Base-by-base conservation (phyloP, 805 yeast genomes). In the Kodamaea laetipori region DNA sequence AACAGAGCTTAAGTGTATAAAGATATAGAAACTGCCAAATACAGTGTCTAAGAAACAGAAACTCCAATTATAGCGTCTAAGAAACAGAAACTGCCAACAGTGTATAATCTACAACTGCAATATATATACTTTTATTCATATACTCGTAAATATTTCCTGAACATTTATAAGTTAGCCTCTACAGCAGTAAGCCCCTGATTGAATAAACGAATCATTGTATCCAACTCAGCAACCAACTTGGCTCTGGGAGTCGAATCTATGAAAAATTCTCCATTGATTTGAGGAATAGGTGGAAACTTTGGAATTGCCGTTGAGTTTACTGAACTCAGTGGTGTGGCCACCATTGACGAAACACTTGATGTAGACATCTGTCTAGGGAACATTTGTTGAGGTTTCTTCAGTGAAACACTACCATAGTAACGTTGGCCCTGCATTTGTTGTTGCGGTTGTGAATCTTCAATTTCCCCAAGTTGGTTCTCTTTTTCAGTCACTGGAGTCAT, bases 401-500 rank as follows among this genome's bases (percentile, higher is more conserved):
- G 34, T 15, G 34, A 6, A 15, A 30, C 5, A 13, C 19, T 30
- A 7, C 34, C 34, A 15, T 30, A 30, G 16, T 28, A 12, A 4
- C 34, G 24, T 12, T 34, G 27, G 10, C 11, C 27, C 21, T 30
- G 42, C 3, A 23, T n/a, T n/a, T 31, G 24, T 4, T 27, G 16
- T 6, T 13, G 16, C 21, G 37, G 21, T 21, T n/a, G 17, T 2
- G 34, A 4, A 30, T 30, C 34, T 12, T 34, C 41, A 6, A 30
- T 44, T 4, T 33, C 37, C 8, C 24, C 40, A 31, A 50, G 47
- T n/a, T 23, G 24, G 9, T 27, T 40, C 15, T 70, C 73, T 43
- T 61, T 81, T 52, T 86, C 95, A 2, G 87, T 76, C 4, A 86
- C 80, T 1, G 94, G 95, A 0, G 95, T 86, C 94, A 86, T 86